Percentiles rank a stretch among this genome's conserved stretches.
Evolutionary conservation across 2,329 filamentous ascomycete species (phyloP).

Genomic region (Botrytis galanthina): DNA sequence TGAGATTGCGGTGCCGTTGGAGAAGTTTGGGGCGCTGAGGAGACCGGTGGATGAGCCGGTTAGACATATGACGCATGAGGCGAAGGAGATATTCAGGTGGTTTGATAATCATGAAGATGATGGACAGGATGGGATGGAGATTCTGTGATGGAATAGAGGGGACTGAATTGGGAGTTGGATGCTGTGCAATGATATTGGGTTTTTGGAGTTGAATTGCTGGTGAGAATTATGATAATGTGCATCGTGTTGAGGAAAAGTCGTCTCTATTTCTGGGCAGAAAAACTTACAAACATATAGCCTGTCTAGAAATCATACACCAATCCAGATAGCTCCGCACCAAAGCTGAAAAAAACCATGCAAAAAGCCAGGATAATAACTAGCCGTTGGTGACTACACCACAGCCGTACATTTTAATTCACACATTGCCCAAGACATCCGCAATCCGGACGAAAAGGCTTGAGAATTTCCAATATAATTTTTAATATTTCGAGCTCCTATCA

Average conservation of each 20-base stretch:
- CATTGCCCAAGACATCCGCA: background rate
- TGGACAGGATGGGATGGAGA: background rate
- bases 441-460: background rate
- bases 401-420: background rate
- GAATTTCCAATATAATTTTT: background rate
- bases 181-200: background rate
- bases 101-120: background rate
- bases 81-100: background rate
- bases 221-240: background rate
- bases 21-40: constrained; percentile 2
- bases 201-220: background rate
- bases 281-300: background rate
- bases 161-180: background rate
- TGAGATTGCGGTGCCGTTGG: background rate
- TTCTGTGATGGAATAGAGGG: background rate
- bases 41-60: background rate
- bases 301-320: background rate
- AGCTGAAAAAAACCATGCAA: too few species aligned
- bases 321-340: background rate
- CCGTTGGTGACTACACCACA: background rate
- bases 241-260: background rate
- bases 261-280: background rate
- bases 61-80: background rate
- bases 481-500: background rate
- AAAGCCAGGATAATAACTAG: too few species aligned